phyloP scores from a whole-genome alignment of 768 basidiomycete species.

The Cantharellus cinnabarinus region DNA sequence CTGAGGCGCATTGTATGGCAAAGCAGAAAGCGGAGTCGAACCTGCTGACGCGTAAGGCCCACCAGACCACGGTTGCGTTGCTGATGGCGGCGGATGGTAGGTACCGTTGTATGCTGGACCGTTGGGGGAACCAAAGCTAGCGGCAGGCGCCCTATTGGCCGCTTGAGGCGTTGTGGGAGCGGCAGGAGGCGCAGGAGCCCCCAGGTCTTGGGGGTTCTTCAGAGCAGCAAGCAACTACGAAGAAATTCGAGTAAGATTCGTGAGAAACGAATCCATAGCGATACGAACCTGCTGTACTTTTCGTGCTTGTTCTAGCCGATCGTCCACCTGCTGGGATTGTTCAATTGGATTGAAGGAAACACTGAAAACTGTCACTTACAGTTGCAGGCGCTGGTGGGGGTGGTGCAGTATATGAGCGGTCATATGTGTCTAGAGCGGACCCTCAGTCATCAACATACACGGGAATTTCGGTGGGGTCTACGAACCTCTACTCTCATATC shows the following conservation, averaged over 20 bases:
- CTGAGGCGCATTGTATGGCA: conserved; percentile 17
- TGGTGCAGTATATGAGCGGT: neutral
- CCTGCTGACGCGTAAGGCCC: conserved; percentile 4
- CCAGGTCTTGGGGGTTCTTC: conserved; percentile 37
- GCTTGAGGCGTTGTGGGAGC: conserved; percentile 8
- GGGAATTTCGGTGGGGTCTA: neutral
- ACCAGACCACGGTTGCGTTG: neutral
- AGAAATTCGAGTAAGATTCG: neutral
- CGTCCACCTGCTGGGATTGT: conserved; percentile 27
- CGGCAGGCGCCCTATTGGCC: neutral
- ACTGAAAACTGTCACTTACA: neutral
- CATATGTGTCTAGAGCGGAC: neutral
- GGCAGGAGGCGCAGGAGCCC: conserved; percentile 12
- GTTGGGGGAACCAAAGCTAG: neutral
- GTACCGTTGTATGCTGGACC: neutral
- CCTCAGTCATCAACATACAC: no score
- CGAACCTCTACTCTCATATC: neutral
- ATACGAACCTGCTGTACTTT: conserved; percentile 53
- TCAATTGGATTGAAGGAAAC: neutral
- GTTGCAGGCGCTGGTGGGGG: neutral
- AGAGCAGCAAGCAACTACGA: conserved; percentile 49
- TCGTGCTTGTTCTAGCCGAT: conserved; percentile 72
- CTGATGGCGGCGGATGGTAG: neutral
- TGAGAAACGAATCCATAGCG: neutral
- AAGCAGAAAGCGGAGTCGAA: conserved; percentile 11